Evolutionary conservation across 2,329 filamentous ascomycete genomes (phyloP).

Genomic region (Trichoderma lentiforme): DNA sequence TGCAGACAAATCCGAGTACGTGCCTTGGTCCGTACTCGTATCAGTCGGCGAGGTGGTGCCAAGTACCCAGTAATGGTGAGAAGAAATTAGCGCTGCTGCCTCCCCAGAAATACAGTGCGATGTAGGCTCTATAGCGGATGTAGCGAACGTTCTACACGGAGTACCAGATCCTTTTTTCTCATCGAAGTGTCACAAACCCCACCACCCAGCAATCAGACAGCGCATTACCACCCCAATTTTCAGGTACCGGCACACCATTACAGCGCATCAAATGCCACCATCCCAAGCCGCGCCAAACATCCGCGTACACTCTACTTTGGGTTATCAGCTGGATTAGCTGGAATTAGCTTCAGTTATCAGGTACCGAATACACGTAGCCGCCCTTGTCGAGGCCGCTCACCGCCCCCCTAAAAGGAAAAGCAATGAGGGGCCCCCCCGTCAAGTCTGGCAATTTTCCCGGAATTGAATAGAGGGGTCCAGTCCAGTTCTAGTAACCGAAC

Average conservation of each 20-base stretch:
- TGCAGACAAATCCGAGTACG: slow-evolving; percentile 8
- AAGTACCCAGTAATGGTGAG: neutral
- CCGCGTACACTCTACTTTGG: neutral
- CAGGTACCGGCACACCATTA: slow-evolving; percentile 1
- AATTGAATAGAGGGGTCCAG: slow-evolving; percentile 6
- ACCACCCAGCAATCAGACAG: neutral
- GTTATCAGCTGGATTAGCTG: neutral
- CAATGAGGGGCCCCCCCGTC: neutral
- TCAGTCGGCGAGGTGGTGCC: neutral
- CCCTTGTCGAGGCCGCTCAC: neutral
- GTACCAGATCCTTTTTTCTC: neutral
- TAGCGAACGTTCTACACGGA: neutral
- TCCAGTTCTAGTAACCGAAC: neutral
- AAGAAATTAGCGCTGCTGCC: neutral
- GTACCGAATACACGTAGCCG: neutral
- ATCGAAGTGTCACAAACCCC: neutral
- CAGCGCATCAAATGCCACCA: neutral
- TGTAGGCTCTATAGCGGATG: accelerated
- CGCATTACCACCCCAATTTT: neutral
- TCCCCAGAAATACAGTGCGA: neutral
- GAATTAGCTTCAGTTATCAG: neutral
- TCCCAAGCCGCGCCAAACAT: neutral
- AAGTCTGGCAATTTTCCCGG: neutral
- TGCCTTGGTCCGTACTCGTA: slow-evolving; percentile 5
- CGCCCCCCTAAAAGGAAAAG: neutral